Evolutionary conservation across 2,329 filamentous ascomycete species (phyloP), one percentile per base, ranked within the genome.

Genomic region (Pseudogymnoascus sp.): DNA sequence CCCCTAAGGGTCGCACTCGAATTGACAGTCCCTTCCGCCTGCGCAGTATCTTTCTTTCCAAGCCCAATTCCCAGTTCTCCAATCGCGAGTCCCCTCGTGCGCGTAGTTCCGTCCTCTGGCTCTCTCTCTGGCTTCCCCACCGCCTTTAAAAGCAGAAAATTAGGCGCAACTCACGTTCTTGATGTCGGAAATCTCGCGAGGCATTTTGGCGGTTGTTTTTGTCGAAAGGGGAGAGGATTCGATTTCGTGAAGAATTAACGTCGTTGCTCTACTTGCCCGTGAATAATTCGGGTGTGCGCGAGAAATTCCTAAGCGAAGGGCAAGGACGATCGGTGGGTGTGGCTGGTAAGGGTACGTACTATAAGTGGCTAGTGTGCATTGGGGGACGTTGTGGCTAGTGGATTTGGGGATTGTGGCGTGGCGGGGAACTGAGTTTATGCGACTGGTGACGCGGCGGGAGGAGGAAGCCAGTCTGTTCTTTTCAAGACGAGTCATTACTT

Each of bases 131-230:
- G 12, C 12, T 23, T 11, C 25, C 28, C 28, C 49, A 2, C 9
- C 5, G 49, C 8, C 5, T 55, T n/a, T 14, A 33, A 33, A 1
- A 7, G 49, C 28, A 55, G 49, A 55, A 55, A 55, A 55, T 19
- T 22, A 39, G 30, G 62, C 45, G 35, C 58, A 68, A 69, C 78
- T 65, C 75, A 88, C 85, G 82, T 86, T 83, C 84, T 99, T 97
- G 87, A 97, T 97, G 79, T 97, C 94, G 78, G 87, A 90, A 80
- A 97, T 89, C 90, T 97, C 92, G 77, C 87, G 85, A 88, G 94
- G 93, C 94, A 99, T 99, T 81, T 83, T 96, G 90, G 81, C 82
- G 80, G 82, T 78, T 70, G 63, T 62, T 33, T 45, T 67, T 66
- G 61, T 65, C 63, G 66, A 67, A 52, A 61, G 60, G 49, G 63